phyloP scores from a whole-genome alignment of 2,329 filamentous ascomycete species.

The Sordariomycetes sp. region DNA sequence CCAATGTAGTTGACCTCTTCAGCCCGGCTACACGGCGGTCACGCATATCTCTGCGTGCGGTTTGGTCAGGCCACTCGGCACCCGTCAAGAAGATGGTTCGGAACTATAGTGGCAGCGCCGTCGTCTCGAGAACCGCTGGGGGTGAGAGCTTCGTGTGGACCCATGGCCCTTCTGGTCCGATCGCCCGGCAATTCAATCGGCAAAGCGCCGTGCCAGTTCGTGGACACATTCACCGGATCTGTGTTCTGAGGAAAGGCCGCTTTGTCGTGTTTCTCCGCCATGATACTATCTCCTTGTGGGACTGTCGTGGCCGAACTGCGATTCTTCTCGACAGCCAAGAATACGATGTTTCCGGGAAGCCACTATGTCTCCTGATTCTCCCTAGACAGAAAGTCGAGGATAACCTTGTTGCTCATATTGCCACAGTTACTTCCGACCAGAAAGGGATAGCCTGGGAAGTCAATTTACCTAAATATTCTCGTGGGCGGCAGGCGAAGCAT shows the following conservation, averaged over 20 bases:
- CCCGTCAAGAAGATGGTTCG: conserved; percentile 79
- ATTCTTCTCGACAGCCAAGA: conserved; percentile 42
- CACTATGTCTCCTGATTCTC: conserved; percentile 68
- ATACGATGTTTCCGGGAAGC: conserved; percentile 46
- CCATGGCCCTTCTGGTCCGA: neutral
- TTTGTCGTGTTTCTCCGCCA: conserved; percentile 75
- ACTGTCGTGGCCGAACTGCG: conserved; percentile 53
- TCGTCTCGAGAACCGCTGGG: conserved; percentile 69
- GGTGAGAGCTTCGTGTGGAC: conserved; percentile 80
- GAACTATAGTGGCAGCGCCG: conserved; percentile 67
- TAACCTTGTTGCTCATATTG: conserved; percentile 55
- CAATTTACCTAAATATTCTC: conserved; percentile 39
- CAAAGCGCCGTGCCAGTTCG: conserved; percentile 58
- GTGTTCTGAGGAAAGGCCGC: conserved; percentile 63
- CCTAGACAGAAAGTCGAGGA: conserved; percentile 49
- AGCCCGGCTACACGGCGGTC: conserved; percentile 54
- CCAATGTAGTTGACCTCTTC: conserved; percentile 68
- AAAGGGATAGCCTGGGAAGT: conserved; percentile 76
- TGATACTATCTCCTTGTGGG: conserved; percentile 65
- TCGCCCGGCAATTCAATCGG: conserved; percentile 40
- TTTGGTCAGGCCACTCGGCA: conserved; percentile 77
- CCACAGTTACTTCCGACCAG: conserved; percentile 71
- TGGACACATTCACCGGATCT: conserved; percentile 70
- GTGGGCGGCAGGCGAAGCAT: conserved; percentile 8
- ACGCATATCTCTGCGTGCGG: conserved; percentile 50